Evolutionary conservation across 768 basidiomycete genomes (phyloP).

Genomic region (Agaricus sinodeliciosus): DNA sequence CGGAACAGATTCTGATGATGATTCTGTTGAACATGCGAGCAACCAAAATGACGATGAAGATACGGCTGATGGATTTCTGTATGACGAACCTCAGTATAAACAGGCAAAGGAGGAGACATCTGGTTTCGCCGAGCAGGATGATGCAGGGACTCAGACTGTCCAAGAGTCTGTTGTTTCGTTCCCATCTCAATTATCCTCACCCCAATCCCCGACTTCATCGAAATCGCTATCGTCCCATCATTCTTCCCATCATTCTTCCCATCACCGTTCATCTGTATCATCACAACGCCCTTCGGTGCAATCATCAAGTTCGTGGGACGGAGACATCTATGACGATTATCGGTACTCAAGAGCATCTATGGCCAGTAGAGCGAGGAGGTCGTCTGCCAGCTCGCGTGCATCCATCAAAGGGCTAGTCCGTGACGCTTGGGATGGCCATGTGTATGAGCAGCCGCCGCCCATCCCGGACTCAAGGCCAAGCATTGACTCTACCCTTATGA

Average conservation of each 20-base stretch:
- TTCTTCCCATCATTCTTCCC: background rate
- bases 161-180: background rate
- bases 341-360: slow-evolving; percentile 62
- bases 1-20: slow-evolving; percentile 27
- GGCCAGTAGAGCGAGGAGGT: slow-evolving; percentile 22
- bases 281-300: slow-evolving; percentile 23
- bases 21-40: slow-evolving; percentile 13
- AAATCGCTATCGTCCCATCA: slow-evolving; percentile 7
- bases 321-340: slow-evolving; percentile 78
- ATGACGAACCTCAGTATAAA: slow-evolving; percentile 10
- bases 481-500: slow-evolving; percentile 13
- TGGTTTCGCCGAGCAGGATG: background rate
- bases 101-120: background rate
- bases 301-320: slow-evolving; percentile 45
- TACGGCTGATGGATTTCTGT: slow-evolving; percentile 19
- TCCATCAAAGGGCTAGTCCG: background rate
- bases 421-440: slow-evolving; percentile 4
- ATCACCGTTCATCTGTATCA: background rate
- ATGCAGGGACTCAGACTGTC: background rate
- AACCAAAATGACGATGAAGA: slow-evolving; percentile 11
- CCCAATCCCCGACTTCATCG: slow-evolving; percentile 8
- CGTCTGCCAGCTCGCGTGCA: background rate
- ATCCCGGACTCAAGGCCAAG: slow-evolving; percentile 16
- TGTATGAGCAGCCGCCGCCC: slow-evolving; percentile 14
- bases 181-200: slow-evolving; percentile 3